phyloP scores from a whole-genome alignment of 306 rosid genomes.

The Potentilla sterilis region DNA sequence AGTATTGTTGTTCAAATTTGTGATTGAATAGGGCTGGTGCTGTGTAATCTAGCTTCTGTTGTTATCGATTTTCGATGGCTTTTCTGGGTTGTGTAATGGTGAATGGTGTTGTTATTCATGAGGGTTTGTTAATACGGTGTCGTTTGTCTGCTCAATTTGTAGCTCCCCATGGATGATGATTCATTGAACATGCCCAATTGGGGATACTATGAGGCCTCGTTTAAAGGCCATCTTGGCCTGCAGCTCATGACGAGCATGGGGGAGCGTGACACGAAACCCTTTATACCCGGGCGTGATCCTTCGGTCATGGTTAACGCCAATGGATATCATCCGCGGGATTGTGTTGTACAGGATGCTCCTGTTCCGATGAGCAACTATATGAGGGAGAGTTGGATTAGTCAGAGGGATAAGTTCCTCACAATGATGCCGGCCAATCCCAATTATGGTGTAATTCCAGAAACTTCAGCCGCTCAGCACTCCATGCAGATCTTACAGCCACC shows the following conservation, averaged over 20 bases:
- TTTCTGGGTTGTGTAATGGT: neutral
- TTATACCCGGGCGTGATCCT: slow-evolving; percentile 70
- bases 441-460: slow-evolving; percentile 61
- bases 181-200: slow-evolving; percentile 89
- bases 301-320: slow-evolving; percentile 48
- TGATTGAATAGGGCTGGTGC: neutral
- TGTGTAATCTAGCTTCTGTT: neutral
- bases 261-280: slow-evolving; percentile 72
- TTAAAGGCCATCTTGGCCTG: slow-evolving; percentile 82
- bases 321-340: slow-evolving; percentile 66
- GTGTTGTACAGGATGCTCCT: slow-evolving; percentile 55
- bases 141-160: slow-evolving; percentile 36
- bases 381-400: slow-evolving; percentile 74
- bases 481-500: slow-evolving; percentile 59
- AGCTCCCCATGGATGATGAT: slow-evolving; percentile 90
- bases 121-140: slow-evolving; percentile 19
- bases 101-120: neutral
- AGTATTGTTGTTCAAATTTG: neutral
- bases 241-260: slow-evolving; percentile 87
- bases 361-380: slow-evolving; percentile 59
- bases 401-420: slow-evolving; percentile 64
- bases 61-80: slow-evolving; percentile 4
- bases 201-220: slow-evolving; percentile 90
- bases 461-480: slow-evolving; percentile 60
- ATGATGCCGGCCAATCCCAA: slow-evolving; percentile 66